Percentiles rank a stretch among this genome's conserved stretches.
These are phyloP conservation scores for Coprinellus micaceus DNA, from an alignment of 768 basidiomycete species.

Conservation along the genomic window DNA sequence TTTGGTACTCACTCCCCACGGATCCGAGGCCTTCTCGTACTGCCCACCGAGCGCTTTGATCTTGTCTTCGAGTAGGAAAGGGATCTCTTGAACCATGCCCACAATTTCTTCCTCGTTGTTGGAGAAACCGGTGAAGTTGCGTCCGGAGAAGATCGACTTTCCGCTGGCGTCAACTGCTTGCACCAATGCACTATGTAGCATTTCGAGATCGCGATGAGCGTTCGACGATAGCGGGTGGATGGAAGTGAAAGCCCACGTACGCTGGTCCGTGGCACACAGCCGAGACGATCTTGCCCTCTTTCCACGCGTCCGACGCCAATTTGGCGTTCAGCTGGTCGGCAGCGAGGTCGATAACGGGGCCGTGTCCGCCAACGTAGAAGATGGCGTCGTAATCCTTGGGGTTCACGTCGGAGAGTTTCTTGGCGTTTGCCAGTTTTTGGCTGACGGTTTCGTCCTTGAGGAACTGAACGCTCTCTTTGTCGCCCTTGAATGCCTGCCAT, in stretches of 20 bases:
- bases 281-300: constrained; percentile 57
- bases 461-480: constrained; percentile 56
- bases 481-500: constrained; percentile 45
- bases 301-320: constrained; percentile 60
- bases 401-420: constrained; percentile 58
- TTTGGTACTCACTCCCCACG: constrained; percentile 60
- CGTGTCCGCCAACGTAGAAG: constrained; percentile 79
- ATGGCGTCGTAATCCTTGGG: constrained; percentile 64
- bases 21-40: constrained; percentile 53
- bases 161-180: constrained; percentile 50
- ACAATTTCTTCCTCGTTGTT: constrained; percentile 60
- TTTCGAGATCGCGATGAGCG: neutral
- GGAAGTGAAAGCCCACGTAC: no score
- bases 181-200: constrained; percentile 49
- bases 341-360: constrained; percentile 71
- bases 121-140: constrained; percentile 62
- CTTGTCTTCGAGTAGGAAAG: constrained; percentile 69
- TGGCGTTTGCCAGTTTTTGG: constrained; percentile 50
- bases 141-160: constrained; percentile 63
- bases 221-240: no score
- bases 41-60: constrained; percentile 62
- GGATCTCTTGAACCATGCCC: constrained; percentile 50
- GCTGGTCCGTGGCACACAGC: constrained; percentile 84
- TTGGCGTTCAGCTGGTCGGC: constrained; percentile 51
- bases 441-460: constrained; percentile 51